phyloP scores from a whole-genome alignment of 192 early-diverging fungal species.

The Umbelopsis ramanniana region DNA sequence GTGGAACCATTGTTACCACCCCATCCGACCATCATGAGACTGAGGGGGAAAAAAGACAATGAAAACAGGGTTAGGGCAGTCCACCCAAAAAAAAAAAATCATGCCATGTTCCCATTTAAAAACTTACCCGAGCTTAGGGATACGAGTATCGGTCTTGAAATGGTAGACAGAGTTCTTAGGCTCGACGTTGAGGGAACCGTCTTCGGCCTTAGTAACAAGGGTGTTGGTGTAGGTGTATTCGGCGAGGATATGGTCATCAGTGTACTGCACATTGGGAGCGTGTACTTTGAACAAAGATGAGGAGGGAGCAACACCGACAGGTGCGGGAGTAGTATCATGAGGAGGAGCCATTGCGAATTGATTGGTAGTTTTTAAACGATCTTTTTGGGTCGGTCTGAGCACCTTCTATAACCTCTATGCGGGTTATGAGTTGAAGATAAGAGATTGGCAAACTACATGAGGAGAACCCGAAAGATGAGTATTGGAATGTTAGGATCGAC shows the following conservation, averaged over 20 bases:
- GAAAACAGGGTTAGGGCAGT: conserved; percentile 12
- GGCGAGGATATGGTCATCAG: conserved; percentile 75
- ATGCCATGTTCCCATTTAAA: conserved; percentile 3
- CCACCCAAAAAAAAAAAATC: background rate
- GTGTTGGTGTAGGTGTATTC: conserved; percentile 93
- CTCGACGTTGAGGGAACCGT: conserved; percentile 73
- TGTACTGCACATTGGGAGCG: conserved; percentile 89
- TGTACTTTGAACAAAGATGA: conserved; percentile 79
- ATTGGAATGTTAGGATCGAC: background rate
- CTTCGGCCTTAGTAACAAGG: conserved; percentile 69
- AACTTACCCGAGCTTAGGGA: conserved; percentile 82
- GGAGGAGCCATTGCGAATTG: conserved; percentile 40
- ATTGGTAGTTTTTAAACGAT: conserved; percentile 24
- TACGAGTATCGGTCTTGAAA: conserved; percentile 84
- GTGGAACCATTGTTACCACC: conserved; percentile 99
- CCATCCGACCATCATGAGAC: conserved; percentile 99
- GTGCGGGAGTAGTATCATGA: conserved; percentile 32
- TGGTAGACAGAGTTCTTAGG: conserved; percentile 89
- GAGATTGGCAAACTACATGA: conserved; percentile 54
- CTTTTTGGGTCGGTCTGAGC: conserved; percentile 47
- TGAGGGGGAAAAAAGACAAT: conserved; percentile 37
- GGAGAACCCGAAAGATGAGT: background rate
- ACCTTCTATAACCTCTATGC: conserved; percentile 46
- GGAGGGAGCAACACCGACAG: conserved; percentile 41
- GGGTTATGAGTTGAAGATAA: conserved; percentile 53